phyloP scores from a whole-genome alignment of 768 basidiomycete species.

The Aureoboletus auriporus region DNA sequence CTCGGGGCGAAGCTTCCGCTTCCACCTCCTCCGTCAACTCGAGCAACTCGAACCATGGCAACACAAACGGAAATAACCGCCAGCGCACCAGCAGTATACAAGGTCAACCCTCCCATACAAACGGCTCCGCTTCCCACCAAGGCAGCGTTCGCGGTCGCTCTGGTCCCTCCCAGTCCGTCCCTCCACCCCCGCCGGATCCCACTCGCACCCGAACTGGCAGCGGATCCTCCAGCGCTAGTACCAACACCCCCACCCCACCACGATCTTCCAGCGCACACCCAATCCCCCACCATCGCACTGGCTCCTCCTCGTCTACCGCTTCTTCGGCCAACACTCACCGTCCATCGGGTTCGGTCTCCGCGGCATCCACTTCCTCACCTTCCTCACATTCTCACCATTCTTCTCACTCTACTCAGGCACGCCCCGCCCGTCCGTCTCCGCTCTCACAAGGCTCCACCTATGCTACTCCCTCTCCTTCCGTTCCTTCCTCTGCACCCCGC shows the following conservation, averaged over 20 bases:
- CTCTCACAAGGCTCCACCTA: conserved; percentile 31
- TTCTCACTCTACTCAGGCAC: conserved; percentile 26
- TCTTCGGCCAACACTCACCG: conserved; percentile 20
- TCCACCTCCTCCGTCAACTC: conserved; percentile 81
- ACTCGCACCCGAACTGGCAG: conserved; percentile 32
- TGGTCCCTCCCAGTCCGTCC: conserved; percentile 26
- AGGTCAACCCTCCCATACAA: conserved; percentile 51
- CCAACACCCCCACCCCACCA: conserved; percentile 4
- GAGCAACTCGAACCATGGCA: conserved; percentile 32
- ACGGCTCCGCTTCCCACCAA: conserved; percentile 27
- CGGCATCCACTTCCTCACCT: conserved; percentile 26
- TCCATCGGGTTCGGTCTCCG: conserved; percentile 25
- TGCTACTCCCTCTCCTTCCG: conserved; percentile 9
- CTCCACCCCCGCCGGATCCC: conserved; percentile 10
- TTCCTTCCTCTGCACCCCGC: conserved; percentile 15
- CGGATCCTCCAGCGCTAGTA: conserved; percentile 22
- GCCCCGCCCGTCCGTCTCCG: conserved; percentile 29
- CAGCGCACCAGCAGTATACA: conserved; percentile 72
- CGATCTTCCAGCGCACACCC: conserved; percentile 22
- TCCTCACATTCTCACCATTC: conserved; percentile 27
- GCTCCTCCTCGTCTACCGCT: conserved; percentile 25
- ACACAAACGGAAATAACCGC: conserved; percentile 32
- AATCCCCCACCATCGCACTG: conserved; percentile 30
- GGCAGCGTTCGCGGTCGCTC: conserved; percentile 37
- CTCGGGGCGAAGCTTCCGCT: conserved; percentile 72